These are phyloP conservation scores for Euphorbia tirucalli DNA, from an alignment of 345 rosid genomes.

Conservation along the genomic window DNA sequence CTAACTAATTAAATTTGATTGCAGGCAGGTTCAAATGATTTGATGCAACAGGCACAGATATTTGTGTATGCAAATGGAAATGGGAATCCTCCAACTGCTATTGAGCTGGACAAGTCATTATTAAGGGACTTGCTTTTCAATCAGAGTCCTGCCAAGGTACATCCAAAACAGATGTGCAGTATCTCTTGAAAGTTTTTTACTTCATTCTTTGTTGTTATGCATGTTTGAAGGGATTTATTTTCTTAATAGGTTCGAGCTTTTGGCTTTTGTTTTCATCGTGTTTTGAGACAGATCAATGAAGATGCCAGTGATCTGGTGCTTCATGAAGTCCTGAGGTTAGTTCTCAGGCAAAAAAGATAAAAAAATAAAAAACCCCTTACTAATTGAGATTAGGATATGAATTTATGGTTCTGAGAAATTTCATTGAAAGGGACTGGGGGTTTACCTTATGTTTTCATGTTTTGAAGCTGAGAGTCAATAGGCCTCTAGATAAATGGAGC, in stretches of 20 bases:
- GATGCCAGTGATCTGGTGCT: neutral
- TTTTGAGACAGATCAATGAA: constrained; percentile 1
- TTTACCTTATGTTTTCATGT: neutral
- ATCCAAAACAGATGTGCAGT: neutral
- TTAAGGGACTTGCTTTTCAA: constrained; percentile 72
- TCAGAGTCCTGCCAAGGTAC: constrained; percentile 84
- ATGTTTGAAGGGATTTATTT: neutral
- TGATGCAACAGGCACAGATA: constrained; percentile 70
- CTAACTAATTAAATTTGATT: constrained; percentile 21
- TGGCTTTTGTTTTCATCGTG: neutral
- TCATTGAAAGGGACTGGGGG: neutral
- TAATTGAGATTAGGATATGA: neutral
- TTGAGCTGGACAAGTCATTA: constrained; percentile 78
- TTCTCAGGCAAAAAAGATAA: no score
- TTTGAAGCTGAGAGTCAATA: neutral
- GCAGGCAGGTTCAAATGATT: constrained; percentile 65
- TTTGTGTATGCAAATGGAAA: constrained; percentile 83
- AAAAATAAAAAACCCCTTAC: neutral
- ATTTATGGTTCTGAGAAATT: neutral
- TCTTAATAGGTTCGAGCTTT: neutral
- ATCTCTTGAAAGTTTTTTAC: neutral
- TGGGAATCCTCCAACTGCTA: constrained; percentile 77
- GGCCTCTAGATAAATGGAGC: neutral
- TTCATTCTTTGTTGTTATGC: neutral
- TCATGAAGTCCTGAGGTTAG: neutral